These are phyloP conservation scores for Veloporphyrellus conicus DNA, from an alignment of 1,284 basidiomycete species.

Conservation along the genomic window DNA sequence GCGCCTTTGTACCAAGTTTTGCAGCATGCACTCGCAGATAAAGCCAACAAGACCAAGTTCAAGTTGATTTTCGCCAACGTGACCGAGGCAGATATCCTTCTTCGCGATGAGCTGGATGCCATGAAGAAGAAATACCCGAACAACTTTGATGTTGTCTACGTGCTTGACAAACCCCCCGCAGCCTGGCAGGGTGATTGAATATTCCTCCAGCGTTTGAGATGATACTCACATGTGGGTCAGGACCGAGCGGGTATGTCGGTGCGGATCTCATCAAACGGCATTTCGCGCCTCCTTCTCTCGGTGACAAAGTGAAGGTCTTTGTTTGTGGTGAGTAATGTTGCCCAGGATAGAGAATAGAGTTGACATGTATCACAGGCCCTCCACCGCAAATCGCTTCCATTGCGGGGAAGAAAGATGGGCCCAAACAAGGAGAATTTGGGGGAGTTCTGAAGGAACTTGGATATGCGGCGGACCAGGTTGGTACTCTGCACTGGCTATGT, in stretches of 20 bases:
- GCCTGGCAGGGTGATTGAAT: slow-evolving; percentile 62
- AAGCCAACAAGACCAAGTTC: slow-evolving; percentile 89
- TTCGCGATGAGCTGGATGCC: slow-evolving; percentile 77
- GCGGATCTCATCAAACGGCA: slow-evolving; percentile 70
- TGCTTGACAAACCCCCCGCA: slow-evolving; percentile 73
- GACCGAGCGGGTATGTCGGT: slow-evolving; percentile 69
- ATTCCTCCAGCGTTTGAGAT: background rate
- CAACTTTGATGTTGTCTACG: slow-evolving; percentile 80
- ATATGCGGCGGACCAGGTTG: slow-evolving; percentile 77
- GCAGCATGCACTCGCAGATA: slow-evolving; percentile 66
- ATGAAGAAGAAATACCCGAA: slow-evolving; percentile 69
- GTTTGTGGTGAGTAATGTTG: slow-evolving; percentile 63
- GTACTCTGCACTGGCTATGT: slow-evolving; percentile 7
- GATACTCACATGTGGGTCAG: slow-evolving; percentile 33
- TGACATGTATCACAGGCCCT: slow-evolving; percentile 51
- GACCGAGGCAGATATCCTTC: slow-evolving; percentile 86
- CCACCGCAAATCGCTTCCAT: slow-evolving; percentile 79
- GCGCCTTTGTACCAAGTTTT: slow-evolving; percentile 77
- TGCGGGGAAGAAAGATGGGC: slow-evolving; percentile 74
- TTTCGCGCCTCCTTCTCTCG: slow-evolving; percentile 63
- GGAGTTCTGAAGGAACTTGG: slow-evolving; percentile 86
- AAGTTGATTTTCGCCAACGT: slow-evolving; percentile 90
- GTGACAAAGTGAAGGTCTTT: slow-evolving; percentile 84
- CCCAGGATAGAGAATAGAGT: background rate
- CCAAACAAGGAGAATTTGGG: slow-evolving; percentile 79